Base-by-base conservation (phyloP, 495 filamentous ascomycete genomes). In the Letharia columbiana region DNA sequence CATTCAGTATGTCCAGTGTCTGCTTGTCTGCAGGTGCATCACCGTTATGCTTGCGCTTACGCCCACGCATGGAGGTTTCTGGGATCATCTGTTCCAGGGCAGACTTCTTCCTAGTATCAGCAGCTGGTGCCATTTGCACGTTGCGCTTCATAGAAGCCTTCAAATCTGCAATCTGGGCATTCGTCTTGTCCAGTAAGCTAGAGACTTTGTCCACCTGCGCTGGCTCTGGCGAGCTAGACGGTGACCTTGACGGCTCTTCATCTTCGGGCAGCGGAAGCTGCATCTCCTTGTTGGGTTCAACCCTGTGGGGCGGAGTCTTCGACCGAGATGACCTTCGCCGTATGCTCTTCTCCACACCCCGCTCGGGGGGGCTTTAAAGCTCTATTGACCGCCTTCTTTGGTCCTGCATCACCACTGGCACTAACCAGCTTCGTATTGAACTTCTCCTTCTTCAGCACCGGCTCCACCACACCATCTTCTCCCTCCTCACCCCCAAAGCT, bases 91-190 rank as follows among this genome's bases (percentile, higher is more conserved):
- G 80, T 74, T 96, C 91, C 15, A 89, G 74, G 6, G 85, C 83
- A 37, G 85, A 84, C 70, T 92, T 89, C 73, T 88, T 87, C 61
- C 78, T 78, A 37, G 80, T 63, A 7, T 76, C 82, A 42, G 84
- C 78, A 13, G 79, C 75, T n/a, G 83, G 80, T 20, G 84, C 82
- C 0, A 80, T 75, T 65, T 85, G 76, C 50, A 87, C 81, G 56
- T 82, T 90, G 40, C 95, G 87, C 71, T 88, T 93, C 90, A 98
- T 95, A 2, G 91, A 96, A 23, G 90, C 89, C 76, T 94, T 96
- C 47, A 98, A 76, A 17, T 87, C 87, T 15, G 89, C 92, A 68
- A 98, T 96, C 72, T 97, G 88, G 28, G 91, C 91, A 68, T 98
- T 96, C 10, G 91, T 93, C 67, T 84, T 80, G n/a, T 89, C 87